Percentiles rank a stretch among this genome's conserved stretches.
Conservation (phyloP, 2,329 filamentous ascomycete species). For the Huntiella decipiens region DNA sequence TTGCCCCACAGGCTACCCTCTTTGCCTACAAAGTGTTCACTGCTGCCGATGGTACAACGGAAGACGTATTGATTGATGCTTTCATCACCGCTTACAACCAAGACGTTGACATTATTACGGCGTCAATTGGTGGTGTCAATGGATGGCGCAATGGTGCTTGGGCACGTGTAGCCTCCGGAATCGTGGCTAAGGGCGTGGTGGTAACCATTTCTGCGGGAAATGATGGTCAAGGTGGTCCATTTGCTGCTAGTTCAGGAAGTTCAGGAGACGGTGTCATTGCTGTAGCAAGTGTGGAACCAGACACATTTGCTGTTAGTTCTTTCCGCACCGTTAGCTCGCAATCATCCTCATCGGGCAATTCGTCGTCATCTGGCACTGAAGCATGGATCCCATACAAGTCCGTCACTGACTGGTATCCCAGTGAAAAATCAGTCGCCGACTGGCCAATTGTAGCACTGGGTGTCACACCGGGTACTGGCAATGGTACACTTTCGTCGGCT, state of each 20-base stretch:
- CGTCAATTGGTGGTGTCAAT: constrained; percentile 21
- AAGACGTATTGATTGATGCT: constrained; percentile 19
- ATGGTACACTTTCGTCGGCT: background rate
- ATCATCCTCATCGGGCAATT: too few relatives aligned
- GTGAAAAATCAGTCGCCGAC: background rate
- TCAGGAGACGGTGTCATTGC: constrained; percentile 24
- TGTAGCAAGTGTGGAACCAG: constrained; percentile 22
- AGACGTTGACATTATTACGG: constrained; percentile 25
- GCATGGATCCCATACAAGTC: background rate
- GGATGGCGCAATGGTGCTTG: constrained; percentile 25
- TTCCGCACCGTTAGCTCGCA: too few relatives aligned
- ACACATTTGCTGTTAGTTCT: too few relatives aligned
- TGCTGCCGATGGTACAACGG: constrained; percentile 24
- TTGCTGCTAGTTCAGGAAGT: constrained; percentile 24
- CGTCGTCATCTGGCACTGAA: too few relatives aligned
- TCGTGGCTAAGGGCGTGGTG: constrained; percentile 27
- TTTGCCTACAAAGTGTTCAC: constrained; percentile 17
- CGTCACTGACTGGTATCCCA: background rate
- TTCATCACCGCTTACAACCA: constrained; percentile 20
- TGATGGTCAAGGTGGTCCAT: constrained; percentile 27
- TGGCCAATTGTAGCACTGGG: background rate
- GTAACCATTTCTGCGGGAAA: constrained; percentile 34
- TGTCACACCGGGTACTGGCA: background rate
- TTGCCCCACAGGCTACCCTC: constrained; percentile 14
- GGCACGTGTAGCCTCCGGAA: constrained; percentile 23